Conservation (phyloP, 2,329 filamentous ascomycete genomes). For the Beauveria medogensis region DNA sequence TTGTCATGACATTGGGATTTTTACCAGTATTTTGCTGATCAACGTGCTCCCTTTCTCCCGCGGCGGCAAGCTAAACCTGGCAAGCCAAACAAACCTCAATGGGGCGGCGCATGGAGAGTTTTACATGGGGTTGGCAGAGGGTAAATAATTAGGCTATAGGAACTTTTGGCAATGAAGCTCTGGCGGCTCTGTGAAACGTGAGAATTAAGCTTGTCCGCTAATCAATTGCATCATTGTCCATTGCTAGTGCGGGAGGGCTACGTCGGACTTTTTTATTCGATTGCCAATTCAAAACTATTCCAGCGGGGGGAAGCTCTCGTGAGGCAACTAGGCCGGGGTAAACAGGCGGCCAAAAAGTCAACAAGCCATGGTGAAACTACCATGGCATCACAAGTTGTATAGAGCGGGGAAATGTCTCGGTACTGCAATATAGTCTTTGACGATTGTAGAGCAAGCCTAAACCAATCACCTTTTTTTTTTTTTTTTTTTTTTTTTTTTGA, state of each 20-base stretch:
- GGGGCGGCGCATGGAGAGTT: background rate
- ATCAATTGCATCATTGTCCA: background rate
- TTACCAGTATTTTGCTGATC: background rate
- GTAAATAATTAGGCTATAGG: background rate
- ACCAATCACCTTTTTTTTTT: background rate
- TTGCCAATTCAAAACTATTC: no score
- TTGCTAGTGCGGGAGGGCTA: background rate
- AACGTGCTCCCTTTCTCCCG: background rate
- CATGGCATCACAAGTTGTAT: background rate
- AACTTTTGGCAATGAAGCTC: background rate
- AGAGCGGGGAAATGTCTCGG: background rate
- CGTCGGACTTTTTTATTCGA: background rate
- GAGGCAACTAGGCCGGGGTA: background rate
- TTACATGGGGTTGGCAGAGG: background rate
- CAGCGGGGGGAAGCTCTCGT: background rate
- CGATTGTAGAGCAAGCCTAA: background rate
- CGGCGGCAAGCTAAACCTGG: conserved; percentile 1
- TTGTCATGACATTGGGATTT: background rate
- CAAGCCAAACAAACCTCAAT: background rate
- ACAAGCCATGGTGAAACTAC: background rate
- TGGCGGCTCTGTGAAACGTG: conserved; percentile 6
- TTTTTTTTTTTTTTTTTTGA: background rate
- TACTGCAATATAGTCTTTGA: background rate
- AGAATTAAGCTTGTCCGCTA: background rate
- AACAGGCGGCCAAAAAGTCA: background rate